Evolutionary conservation across 176 grass and related monocot species (phyloP), one percentile per base, ranked within the genome.

Genomic region (Musa troglodytarum): DNA sequence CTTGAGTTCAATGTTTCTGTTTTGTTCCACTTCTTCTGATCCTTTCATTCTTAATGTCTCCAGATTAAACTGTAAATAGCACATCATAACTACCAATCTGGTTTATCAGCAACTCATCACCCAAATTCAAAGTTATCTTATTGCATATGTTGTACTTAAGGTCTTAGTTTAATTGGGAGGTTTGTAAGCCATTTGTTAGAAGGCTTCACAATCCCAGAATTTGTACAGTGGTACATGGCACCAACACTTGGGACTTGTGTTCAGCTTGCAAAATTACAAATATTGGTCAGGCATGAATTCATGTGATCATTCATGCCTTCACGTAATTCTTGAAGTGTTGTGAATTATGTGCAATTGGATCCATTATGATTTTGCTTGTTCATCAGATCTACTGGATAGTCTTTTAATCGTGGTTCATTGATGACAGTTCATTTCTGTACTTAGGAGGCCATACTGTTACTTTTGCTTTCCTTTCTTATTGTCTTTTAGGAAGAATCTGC

Each of bases 61-160:
- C 68, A 51, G 68, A 70, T 70, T 49, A 70, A 50, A 70, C 68
- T 51, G 68, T 70, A 70, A 70, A 70, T 70, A 70, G 1, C 9
- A 70, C 9, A 21, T 51, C 25, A 1, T 24, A 70, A 19, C 8
- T 61, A 61, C 34, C 7, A 16, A 11, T 34, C 29, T 29, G 12
- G 8, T 34, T 17, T 34, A 68, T 68, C 65, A 68, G 65, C 16
- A 68, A 68, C 12, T 24, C 11, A 68, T 24, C 3, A 43, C 17
- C 16, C 43, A 12, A 17, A 8, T 10, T 43, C 4, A 6, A 43
- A 6, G 13, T 15, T 49, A 68, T 16, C 65, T 43, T 68, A 11
- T 49, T 11, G 25, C 12, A 67, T 28, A 34, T 67, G 64, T 24
- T 19, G 26, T 28, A 2, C 29, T 67, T 11, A 28, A 67, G 24